These are phyloP conservation scores for Komagataella populi DNA, from an alignment of 805 yeast species.

Conservation along the genomic window DNA sequence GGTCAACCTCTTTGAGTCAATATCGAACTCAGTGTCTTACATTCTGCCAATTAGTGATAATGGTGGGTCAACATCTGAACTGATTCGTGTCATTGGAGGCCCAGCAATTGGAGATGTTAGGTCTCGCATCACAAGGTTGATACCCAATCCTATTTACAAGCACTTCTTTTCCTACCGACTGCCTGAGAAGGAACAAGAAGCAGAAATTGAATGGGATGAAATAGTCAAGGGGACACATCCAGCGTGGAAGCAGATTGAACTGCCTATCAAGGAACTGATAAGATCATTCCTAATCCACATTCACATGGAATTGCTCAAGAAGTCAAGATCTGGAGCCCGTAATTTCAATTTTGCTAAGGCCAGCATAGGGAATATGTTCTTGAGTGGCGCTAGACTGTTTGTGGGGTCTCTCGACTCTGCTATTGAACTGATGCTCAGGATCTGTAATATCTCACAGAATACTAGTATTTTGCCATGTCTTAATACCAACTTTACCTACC, in stretches of 20 bases:
- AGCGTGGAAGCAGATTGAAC: constrained; percentile 49
- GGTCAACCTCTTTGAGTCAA: constrained; percentile 37
- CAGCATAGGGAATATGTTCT: constrained; percentile 70
- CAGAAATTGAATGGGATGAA: constrained; percentile 60
- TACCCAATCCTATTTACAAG: constrained; percentile 34
- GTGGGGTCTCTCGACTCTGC: constrained; percentile 80
- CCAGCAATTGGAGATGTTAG: constrained; percentile 92
- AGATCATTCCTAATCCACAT: constrained; percentile 69
- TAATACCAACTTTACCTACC: constrained; percentile 75
- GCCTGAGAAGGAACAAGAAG: constrained; percentile 29
- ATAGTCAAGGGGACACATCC: constrained; percentile 71
- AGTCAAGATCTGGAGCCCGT: constrained; percentile 38
- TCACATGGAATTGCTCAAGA: constrained; percentile 61
- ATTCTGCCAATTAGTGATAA: constrained; percentile 81
- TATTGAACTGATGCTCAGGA: constrained; percentile 56
- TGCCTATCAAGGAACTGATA: constrained; percentile 55
- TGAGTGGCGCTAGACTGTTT: constrained; percentile 71
- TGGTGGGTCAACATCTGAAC: constrained; percentile 91
- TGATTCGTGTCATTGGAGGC: constrained; percentile 77
- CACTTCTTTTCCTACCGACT: constrained; percentile 35
- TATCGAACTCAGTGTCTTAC: constrained; percentile 39
- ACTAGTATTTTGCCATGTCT: constrained; percentile 65
- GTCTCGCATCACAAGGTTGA: constrained; percentile 64
- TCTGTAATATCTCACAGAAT: constrained; percentile 41
- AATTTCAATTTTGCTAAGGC: constrained; percentile 69